phyloP scores from a whole-genome alignment of 306 rosid species.

The Cajanus cajan region DNA sequence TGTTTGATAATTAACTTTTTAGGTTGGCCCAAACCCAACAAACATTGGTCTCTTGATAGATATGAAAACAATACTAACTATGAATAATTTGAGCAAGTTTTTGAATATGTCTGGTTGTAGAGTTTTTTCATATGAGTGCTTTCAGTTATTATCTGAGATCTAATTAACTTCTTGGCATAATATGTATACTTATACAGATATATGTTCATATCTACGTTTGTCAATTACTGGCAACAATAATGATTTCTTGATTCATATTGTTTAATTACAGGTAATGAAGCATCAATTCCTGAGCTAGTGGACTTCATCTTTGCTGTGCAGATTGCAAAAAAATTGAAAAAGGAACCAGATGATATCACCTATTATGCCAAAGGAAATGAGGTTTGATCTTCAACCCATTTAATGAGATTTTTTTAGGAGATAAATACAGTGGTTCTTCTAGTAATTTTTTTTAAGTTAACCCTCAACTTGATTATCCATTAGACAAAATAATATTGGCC shows the following conservation, averaged over 20 bases:
- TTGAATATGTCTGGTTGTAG: neutral
- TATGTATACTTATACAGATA: neutral
- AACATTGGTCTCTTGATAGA: neutral
- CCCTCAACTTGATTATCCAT: neutral
- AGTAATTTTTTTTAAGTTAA: neutral
- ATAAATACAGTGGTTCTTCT: constrained; percentile 17
- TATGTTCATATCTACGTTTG: neutral
- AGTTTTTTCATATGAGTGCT: neutral
- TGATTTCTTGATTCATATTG: constrained; percentile 31
- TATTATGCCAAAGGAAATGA: constrained; percentile 50
- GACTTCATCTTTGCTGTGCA: constrained; percentile 81
- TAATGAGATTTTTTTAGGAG: constrained; percentile 15
- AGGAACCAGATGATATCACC: constrained; percentile 47
- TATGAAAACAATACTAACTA: neutral
- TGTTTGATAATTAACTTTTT: neutral
- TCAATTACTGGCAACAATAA: neutral
- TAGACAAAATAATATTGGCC: neutral
- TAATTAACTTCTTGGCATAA: constrained; percentile 15
- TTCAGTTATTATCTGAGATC: constrained; percentile 14
- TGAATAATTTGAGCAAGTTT: constrained; percentile 15
- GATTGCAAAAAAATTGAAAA: constrained; percentile 65
- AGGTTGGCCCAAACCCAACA: neutral
- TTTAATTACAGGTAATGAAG: constrained; percentile 60
- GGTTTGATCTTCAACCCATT: constrained; percentile 47
- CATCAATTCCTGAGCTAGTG: constrained; percentile 72